Conservation (phyloP, 805 yeast species). For the Cyberlindnera americana region DNA sequence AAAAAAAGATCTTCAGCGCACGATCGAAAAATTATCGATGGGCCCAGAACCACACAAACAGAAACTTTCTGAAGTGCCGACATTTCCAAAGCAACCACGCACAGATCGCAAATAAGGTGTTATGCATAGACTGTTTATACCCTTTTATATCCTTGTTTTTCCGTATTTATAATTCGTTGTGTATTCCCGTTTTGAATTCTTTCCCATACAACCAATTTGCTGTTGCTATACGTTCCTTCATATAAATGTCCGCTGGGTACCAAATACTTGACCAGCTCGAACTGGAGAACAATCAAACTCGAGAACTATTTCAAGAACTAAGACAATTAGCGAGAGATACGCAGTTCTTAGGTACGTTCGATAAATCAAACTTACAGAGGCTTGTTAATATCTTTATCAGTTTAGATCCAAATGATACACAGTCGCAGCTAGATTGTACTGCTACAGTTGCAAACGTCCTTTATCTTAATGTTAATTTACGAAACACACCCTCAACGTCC, state of each 20-base stretch:
- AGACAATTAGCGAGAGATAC: slow-evolving; percentile 17
- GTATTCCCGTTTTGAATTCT: too few relatives aligned
- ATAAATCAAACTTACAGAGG: slow-evolving; percentile 6
- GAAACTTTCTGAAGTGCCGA: too few relatives aligned
- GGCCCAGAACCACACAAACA: too few relatives aligned
- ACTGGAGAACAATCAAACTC: too few relatives aligned
- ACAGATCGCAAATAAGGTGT: too few relatives aligned
- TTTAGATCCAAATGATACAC: slow-evolving; percentile 3
- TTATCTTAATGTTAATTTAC: slow-evolving; percentile 16
- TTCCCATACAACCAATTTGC: too few relatives aligned
- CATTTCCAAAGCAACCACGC: not conserved
- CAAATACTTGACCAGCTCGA: too few relatives aligned
- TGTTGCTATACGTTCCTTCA: too few relatives aligned
- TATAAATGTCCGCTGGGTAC: not conserved
- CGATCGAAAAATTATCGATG: too few relatives aligned
- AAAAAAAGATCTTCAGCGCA: too few relatives aligned
- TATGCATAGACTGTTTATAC: not conserved
- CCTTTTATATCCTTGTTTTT: too few relatives aligned
- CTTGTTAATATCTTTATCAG: slow-evolving; percentile 13
- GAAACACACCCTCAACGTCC: slow-evolving; percentile 2
- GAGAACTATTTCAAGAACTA: slow-evolving; percentile 14
- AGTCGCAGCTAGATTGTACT: slow-evolving; percentile 21
- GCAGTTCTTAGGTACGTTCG: slow-evolving; percentile 15
- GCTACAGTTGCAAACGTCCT: slow-evolving; percentile 24
- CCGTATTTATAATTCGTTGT: too few relatives aligned